phyloP scores from a whole-genome alignment of 352 stramenopile species.

The Elongisporangium senticosum region DNA sequence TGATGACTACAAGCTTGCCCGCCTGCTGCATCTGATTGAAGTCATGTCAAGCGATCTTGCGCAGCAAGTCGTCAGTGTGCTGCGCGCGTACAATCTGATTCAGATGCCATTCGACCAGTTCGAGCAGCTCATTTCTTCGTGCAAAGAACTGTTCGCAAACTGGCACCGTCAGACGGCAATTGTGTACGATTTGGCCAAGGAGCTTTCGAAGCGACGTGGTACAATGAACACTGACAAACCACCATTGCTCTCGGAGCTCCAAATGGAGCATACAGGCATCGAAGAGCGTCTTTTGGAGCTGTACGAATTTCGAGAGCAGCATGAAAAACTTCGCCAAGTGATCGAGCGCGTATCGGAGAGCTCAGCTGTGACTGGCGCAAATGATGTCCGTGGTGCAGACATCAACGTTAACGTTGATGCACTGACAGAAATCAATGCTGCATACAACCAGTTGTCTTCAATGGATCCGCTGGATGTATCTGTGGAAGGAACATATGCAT shows the following conservation, averaged over 20 bases:
- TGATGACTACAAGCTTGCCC: slow-evolving; percentile 84
- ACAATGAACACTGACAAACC: slow-evolving; percentile 82
- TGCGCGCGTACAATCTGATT: slow-evolving; percentile 80
- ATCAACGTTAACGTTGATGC: slow-evolving; percentile 78
- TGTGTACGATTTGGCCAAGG: slow-evolving; percentile 86
- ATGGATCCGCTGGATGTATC: slow-evolving; percentile 86
- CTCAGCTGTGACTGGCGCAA: slow-evolving; percentile 21
- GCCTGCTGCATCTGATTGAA: slow-evolving; percentile 75
- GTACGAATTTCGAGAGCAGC: slow-evolving; percentile 87
- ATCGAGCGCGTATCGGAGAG: slow-evolving; percentile 81
- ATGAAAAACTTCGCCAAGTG: slow-evolving; percentile 87
- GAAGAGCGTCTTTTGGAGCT: slow-evolving; percentile 87
- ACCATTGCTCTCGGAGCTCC: slow-evolving; percentile 69
- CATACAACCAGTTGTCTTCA: slow-evolving; percentile 78
- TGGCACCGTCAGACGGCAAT: slow-evolving; percentile 78
- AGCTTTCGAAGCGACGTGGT: slow-evolving; percentile 79
- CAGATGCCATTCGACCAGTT: slow-evolving; percentile 84
- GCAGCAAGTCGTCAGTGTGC: slow-evolving; percentile 73
- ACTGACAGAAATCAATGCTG: slow-evolving; percentile 83
- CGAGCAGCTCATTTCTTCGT: slow-evolving; percentile 62
- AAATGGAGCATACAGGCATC: slow-evolving; percentile 82
- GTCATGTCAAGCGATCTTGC: slow-evolving; percentile 84
- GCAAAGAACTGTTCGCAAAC: slow-evolving; percentile 82
- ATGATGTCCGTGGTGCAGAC: slow-evolving; percentile 41
- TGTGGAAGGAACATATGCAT: slow-evolving; percentile 69